phyloP scores from a whole-genome alignment of 106 monocot species.

The Hemerocallis citrina region DNA sequence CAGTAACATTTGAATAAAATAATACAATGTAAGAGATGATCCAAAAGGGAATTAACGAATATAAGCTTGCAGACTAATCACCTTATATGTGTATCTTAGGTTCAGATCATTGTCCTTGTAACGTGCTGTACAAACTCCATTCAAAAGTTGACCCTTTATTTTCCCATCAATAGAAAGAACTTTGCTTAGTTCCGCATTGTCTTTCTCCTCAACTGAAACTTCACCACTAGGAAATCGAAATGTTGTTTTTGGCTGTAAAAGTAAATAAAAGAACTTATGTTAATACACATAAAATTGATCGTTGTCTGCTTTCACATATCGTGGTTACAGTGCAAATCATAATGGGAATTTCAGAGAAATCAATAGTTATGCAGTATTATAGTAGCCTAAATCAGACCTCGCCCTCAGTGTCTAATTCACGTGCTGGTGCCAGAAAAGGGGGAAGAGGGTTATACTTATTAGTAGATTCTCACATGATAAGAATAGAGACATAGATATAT shows the following conservation, averaged over 20 bases:
- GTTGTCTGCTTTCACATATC: too few species aligned
- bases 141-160: conserved; percentile 44
- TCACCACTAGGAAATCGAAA: conserved; percentile 72
- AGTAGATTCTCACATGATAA: too few species aligned
- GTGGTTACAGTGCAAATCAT: too few species aligned
- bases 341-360: too few species aligned
- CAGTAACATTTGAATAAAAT: neutral
- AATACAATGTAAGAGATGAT: neutral
- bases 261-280: neutral
- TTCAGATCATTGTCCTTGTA: conserved; percentile 53
- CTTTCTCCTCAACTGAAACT: conserved; percentile 56
- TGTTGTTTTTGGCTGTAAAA: conserved; percentile 68
- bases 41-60: neutral
- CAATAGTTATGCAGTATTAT: too few species aligned
- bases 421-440: too few species aligned
- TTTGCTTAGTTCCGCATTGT: conserved; percentile 25
- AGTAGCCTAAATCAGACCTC: too few species aligned
- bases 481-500: too few species aligned
- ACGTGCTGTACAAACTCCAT: conserved; percentile 63
- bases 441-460: too few species aligned
- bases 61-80: conserved; percentile 6
- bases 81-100: conserved; percentile 89
- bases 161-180: conserved; percentile 52
- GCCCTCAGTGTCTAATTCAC: too few species aligned
- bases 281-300: neutral